A percentile compares a stretch with the other conserved stretches of the same genome.
Conservation (phyloP, 2,329 filamentous ascomycete genomes). For the Alternaria longipes region DNA sequence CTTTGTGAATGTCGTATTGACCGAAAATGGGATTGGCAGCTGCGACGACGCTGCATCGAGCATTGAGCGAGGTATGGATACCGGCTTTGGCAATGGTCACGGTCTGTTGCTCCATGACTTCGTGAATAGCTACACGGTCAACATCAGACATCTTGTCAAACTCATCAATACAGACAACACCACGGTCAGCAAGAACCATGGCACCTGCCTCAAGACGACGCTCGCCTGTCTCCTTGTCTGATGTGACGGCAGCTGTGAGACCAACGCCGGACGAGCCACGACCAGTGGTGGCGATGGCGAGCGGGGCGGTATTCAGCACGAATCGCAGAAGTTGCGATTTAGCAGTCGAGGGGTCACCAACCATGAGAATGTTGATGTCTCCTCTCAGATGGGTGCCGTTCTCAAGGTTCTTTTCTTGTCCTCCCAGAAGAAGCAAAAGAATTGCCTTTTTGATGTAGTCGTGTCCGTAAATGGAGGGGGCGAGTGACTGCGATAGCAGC, state of each 20-base stretch:
- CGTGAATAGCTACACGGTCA: conserved; percentile 97
- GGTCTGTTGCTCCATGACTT: conserved; percentile 99
- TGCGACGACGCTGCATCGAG: conserved; percentile 93
- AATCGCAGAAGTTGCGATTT: conserved; percentile 98
- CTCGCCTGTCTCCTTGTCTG: conserved; percentile 97
- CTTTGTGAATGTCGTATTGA: conserved; percentile 98
- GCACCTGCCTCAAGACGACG: conserved; percentile 94
- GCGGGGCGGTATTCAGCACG: conserved; percentile 93
- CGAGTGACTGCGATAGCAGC: conserved; percentile 89
- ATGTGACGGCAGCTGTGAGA: conserved; percentile 94
- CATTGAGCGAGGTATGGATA: conserved; percentile 96
- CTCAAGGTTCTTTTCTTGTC: conserved; percentile 98
- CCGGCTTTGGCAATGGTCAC: conserved; percentile 99
- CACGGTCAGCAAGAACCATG: conserved; percentile 97
- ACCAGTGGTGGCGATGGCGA: conserved; percentile 96
- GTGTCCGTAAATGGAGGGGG: conserved; percentile 95
- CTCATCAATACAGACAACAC: conserved; percentile 98
- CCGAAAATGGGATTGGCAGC: conserved; percentile 98
- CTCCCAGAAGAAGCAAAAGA: conserved; percentile 90
- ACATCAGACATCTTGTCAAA: conserved; percentile 99
- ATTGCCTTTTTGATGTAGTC: conserved; percentile 99
- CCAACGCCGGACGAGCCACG: conserved; percentile 96
- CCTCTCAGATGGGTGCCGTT: conserved; percentile 97
- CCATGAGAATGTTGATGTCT: conserved; percentile 99
- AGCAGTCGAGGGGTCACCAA: conserved; percentile 96